Base-by-base conservation (phyloP, 2,329 filamentous ascomycete genomes). In the Ascochyta fabae region DNA sequence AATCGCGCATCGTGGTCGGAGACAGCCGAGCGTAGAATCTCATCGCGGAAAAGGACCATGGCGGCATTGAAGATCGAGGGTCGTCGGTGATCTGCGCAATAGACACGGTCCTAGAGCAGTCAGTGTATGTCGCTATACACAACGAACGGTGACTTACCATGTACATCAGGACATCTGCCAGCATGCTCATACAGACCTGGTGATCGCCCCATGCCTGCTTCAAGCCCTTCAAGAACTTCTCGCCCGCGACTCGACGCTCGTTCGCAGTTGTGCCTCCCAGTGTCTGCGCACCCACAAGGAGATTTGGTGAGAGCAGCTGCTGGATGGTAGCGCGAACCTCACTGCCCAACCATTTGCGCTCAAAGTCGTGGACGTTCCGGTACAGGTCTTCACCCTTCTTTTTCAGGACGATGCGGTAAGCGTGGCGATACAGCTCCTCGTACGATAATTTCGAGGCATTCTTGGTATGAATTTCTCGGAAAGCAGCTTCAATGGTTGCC, bases 91-190 rank as follows among this genome's bases (percentile, higher is more conserved):
- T 96, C 92, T 33, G 87, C 81, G 45, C 87, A 89, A 68, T 90
- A 92, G 26, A 93, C 88, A 45, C 92, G 89, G 72, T 99, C 94
- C 86, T 88, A 49, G 13, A 42, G 9, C 26, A 27, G 12, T 16
- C 38, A 39, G 2, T 39, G 31, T 56, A 15, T 42, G 43, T 16
- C 19, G 7, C 7, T 8, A 3, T 4, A 19, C 4, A 15, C 4
- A 4, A 9, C 8, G 15, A n/a, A 12, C n/a, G 19, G 43, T 26
- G 13, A 69, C 80, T 69, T 71, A 86, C 84, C 82, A 99, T 91
- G 71, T 97, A 97, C 92, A 98, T 97, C 47, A 98, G 82, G 29
- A 98, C 92, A 74, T 98, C 95, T 4, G 93, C 92, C 46, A 92
- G 88, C 94, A 98, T 98, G 71, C 92, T 92, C 91, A 96, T 96